Conservation (phyloP, 805 yeast species). For the Nakazawaea wyomingensis region DNA sequence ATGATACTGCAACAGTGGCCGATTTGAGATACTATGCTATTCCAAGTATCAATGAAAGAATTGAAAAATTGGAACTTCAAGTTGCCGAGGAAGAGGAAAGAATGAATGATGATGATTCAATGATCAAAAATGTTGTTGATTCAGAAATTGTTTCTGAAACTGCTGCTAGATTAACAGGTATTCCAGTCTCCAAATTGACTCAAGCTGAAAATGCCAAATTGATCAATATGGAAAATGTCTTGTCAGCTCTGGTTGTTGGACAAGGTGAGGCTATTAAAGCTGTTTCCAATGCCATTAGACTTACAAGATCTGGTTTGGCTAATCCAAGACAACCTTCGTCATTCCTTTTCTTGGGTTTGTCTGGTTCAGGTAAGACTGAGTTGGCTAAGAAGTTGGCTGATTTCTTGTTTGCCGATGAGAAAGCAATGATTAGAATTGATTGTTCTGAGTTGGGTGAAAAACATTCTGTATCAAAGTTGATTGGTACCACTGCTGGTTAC, state of each 20-base stretch:
- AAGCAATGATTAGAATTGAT: constrained; percentile 95
- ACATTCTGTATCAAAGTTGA: constrained; percentile 88
- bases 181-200: constrained; percentile 89
- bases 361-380: constrained; percentile 98
- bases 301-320: constrained; percentile 89
- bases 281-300: constrained; percentile 90
- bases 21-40: constrained; percentile 96
- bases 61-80: constrained; percentile 65
- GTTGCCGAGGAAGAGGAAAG: constrained; percentile 73
- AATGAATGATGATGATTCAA: constrained; percentile 39
- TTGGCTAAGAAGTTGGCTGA: constrained; percentile 96
- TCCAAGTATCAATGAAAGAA: constrained; percentile 80
- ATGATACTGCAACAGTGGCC: constrained; percentile 91
- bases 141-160: constrained; percentile 90
- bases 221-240: constrained; percentile 88
- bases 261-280: constrained; percentile 95
- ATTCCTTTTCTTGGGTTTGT: constrained; percentile 87
- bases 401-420: constrained; percentile 91
- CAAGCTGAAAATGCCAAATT: constrained; percentile 94
- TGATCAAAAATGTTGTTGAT: constrained; percentile 88
- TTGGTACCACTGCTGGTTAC: constrained; percentile 97
- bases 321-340: constrained; percentile 97
- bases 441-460: constrained; percentile 96
- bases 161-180: constrained; percentile 94
- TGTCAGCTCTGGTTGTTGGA: constrained; percentile 84